Percentiles rank a stretch among this genome's conserved stretches.
phyloP scores from a whole-genome alignment of 2,329 filamentous ascomycete genomes.

The Fusarium fracticaudum region DNA sequence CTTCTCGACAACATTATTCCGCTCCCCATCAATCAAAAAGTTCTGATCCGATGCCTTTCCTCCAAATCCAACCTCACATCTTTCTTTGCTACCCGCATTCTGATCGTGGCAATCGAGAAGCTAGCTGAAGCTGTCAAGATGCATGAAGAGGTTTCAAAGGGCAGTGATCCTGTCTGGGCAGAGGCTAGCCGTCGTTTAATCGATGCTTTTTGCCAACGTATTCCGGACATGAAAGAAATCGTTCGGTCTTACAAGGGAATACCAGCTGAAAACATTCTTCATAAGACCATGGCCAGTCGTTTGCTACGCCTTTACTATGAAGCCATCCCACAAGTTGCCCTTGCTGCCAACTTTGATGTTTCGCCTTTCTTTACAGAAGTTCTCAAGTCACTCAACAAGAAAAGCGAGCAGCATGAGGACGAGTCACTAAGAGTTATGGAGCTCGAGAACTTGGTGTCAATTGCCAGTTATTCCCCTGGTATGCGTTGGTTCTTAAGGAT shows the following conservation, averaged over 20 bases:
- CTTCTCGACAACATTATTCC: slow-evolving; percentile 89
- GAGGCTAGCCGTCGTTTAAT: slow-evolving; percentile 74
- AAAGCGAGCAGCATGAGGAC: slow-evolving; percentile 59
- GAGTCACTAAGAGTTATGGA: slow-evolving; percentile 73
- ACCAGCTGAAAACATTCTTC: slow-evolving; percentile 73
- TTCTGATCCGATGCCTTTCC: slow-evolving; percentile 80
- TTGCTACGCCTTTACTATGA: slow-evolving; percentile 88
- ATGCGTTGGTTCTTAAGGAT: slow-evolving; percentile 92
- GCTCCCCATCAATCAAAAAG: slow-evolving; percentile 81
- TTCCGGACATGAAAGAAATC: slow-evolving; percentile 84
- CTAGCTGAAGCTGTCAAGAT: slow-evolving; percentile 71
- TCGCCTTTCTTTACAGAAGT: slow-evolving; percentile 78
- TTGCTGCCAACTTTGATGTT: slow-evolving; percentile 89
- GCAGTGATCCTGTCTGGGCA: slow-evolving; percentile 66
- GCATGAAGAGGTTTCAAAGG: slow-evolving; percentile 59
- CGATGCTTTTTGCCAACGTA: slow-evolving; percentile 79
- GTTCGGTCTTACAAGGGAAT: slow-evolving; percentile 78
- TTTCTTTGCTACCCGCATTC: slow-evolving; percentile 83
- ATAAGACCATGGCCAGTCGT: slow-evolving; percentile 81
- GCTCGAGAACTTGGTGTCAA: slow-evolving; percentile 81
- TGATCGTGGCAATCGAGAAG: slow-evolving; percentile 84
- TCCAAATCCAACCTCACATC: slow-evolving; percentile 81
- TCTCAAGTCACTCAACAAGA: slow-evolving; percentile 68
- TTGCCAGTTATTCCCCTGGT: slow-evolving; percentile 81
- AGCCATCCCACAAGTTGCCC: slow-evolving; percentile 78